Evolutionary conservation across 2,329 filamentous ascomycete genomes (phyloP), one percentile per base, ranked within the genome.

Genomic region (Cordyceps pruinosa): DNA sequence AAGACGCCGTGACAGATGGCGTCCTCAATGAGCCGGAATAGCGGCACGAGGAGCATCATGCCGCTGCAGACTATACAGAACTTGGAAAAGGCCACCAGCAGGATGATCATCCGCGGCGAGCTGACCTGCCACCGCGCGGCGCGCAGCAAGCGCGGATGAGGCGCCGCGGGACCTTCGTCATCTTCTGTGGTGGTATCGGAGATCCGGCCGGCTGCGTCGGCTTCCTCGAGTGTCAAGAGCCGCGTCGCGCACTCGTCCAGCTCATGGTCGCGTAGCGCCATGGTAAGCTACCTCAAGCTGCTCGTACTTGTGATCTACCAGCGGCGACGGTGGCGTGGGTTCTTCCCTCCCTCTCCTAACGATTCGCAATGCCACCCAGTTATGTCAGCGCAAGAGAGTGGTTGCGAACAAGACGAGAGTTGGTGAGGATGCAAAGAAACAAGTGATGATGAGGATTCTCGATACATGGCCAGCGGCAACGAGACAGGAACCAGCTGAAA

Each of bases 11-110:
- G 68, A 45, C 68, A 71, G 32, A 71, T 60, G 50, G 59, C 64
- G 46, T 70, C 69, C 56, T 70, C 68, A 8, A 69, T 54, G 32
- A 70, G 61, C 9, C 68, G 61, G 15, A 66, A 58, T 42, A 69
- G 49, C 6, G 69, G 68, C 8, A 70, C 60, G 56, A 69, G 57
- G 13, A 64, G 56, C 58, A 69, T 48, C 26, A 60, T 61, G 26
- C 59, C 63, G 52, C 61, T 61, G 23, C 64, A 55, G 10, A 62
- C 59, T 48, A 69, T 57, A 55, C 57, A 50, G 23, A 69, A 68
- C 53, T 69, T 65, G 49, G 68, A 51, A 19, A 64, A 19, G 15
- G 64, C 52, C 21, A 65, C 45, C 23, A 66, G 19, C 2, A 64
- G 30, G 25, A 70, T 55, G 17, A 68, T 59, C 2, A 46, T 47